phyloP scores from a whole-genome alignment of 2,329 filamentous ascomycete species.

The Rhynchosporium secalis region DNA sequence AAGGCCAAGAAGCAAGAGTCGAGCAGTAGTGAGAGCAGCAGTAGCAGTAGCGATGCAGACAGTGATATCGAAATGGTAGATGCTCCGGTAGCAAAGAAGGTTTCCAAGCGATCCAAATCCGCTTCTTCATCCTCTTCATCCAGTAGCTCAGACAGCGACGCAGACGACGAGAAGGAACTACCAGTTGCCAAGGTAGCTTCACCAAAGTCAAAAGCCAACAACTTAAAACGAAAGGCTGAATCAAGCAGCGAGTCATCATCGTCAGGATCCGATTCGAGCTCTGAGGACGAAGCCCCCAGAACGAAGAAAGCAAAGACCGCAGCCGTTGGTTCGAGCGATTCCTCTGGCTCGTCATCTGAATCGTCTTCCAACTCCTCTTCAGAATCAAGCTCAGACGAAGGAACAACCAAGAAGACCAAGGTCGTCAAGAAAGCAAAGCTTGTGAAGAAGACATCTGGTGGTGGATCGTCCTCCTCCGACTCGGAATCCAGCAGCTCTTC shows the following conservation, averaged over 20 bases:
- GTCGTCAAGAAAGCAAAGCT: slow-evolving; percentile 9
- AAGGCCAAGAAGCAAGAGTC: slow-evolving; percentile 39
- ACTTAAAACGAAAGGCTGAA: slow-evolving; percentile 57
- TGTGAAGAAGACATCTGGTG: slow-evolving; percentile 23
- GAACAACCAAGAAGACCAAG: slow-evolving; percentile 21
- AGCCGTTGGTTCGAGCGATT: slow-evolving; percentile 28
- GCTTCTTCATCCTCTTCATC: slow-evolving; percentile 43
- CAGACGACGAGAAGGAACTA: slow-evolving; percentile 50
- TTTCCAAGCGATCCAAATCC: slow-evolving; percentile 37
- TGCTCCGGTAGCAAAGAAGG: slow-evolving; percentile 39
- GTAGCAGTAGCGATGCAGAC: slow-evolving; percentile 31
- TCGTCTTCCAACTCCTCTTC: slow-evolving; percentile 42
- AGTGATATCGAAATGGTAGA: slow-evolving; percentile 41
- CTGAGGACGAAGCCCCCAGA: slow-evolving; percentile 49
- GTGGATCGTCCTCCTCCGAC: slow-evolving; percentile 35
- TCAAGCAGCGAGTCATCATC: slow-evolving; percentile 43
- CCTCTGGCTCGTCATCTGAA: slow-evolving; percentile 41
- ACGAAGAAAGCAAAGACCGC: slow-evolving; percentile 54
- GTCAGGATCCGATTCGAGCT: slow-evolving; percentile 46
- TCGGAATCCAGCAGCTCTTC: slow-evolving; percentile 29
- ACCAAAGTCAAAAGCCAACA: slow-evolving; percentile 42
- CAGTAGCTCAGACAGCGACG: slow-evolving; percentile 50
- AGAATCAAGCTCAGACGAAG: slow-evolving; percentile 38
- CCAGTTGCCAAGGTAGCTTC: slow-evolving; percentile 33
- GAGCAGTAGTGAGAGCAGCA: slow-evolving; percentile 42